These are phyloP conservation scores for Cryptococcus sp. DNA, from an alignment of 1,284 basidiomycete species.

Conservation along the genomic window DNA sequence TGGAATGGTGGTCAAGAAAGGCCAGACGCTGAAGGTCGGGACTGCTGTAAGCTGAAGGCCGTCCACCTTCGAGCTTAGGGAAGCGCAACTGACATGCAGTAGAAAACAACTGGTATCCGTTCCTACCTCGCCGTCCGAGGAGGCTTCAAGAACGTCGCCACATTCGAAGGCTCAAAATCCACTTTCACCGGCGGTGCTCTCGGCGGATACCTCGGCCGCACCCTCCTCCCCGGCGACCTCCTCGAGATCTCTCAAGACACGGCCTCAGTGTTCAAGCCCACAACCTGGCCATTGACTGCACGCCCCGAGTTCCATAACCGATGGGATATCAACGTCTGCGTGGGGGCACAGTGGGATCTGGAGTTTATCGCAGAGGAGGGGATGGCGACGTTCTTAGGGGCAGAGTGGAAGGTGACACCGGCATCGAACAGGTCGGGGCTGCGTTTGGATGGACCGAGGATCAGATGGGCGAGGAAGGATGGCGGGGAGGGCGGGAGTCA, in stretches of 20 bases:
- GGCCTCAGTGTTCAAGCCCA: not conserved
- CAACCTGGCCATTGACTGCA: not conserved
- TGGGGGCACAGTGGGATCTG: slow-evolving; percentile 23
- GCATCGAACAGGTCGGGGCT: slow-evolving; percentile 41
- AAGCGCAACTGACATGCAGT: not conserved
- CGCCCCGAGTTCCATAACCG: slow-evolving; percentile 3
- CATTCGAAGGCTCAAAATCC: slow-evolving; percentile 58
- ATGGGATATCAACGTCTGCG: slow-evolving; percentile 11
- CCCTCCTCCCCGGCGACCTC: slow-evolving; percentile 51
- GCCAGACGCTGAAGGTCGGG: slow-evolving; percentile 54
- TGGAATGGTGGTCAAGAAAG: slow-evolving; percentile 54
- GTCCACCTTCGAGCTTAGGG: not conserved
- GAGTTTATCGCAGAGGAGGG: slow-evolving; percentile 21
- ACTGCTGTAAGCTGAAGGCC: slow-evolving; percentile 39
- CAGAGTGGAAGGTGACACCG: slow-evolving; percentile 30
- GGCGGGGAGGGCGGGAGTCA: slow-evolving; percentile 69
- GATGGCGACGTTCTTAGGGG: slow-evolving; percentile 26
- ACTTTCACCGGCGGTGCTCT: slow-evolving; percentile 37
- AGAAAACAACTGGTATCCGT: slow-evolving; percentile 52
- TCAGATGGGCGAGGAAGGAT: slow-evolving; percentile 59
- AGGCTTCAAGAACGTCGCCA: slow-evolving; percentile 58
- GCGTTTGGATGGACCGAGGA: slow-evolving; percentile 48
- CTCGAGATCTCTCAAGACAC: slow-evolving; percentile 30
- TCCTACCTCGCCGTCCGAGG: slow-evolving; percentile 60
- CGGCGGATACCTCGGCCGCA: slow-evolving; percentile 52